Conservation (phyloP, 768 basidiomycete genomes). For the Rhizopogon roseolus region DNA sequence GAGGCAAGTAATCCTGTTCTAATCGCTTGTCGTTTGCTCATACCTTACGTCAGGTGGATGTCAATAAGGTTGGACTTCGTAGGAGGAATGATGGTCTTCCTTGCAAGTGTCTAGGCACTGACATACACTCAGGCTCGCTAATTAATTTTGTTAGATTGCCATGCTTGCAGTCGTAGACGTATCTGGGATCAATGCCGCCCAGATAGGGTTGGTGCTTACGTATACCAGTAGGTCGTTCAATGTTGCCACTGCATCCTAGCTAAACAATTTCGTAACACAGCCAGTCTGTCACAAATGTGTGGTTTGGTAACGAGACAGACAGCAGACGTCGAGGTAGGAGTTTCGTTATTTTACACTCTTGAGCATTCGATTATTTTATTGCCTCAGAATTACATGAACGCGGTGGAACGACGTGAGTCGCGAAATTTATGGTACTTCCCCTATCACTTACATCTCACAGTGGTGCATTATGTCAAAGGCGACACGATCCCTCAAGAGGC, state of each 20-base stretch:
- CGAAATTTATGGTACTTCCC: background rate
- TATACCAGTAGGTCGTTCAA: slow-evolving; percentile 44
- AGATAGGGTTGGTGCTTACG: slow-evolving; percentile 69
- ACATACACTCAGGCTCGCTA: too few relatives aligned
- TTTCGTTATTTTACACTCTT: background rate
- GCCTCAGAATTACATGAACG: slow-evolving; percentile 57
- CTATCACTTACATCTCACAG: slow-evolving; percentile 17
- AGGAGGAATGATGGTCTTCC: slow-evolving; percentile 54
- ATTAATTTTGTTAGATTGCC: slow-evolving; percentile 43
- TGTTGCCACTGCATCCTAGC: background rate
- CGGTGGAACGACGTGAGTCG: slow-evolving; percentile 50
- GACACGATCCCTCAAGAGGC: slow-evolving; percentile 60
- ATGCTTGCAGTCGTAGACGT: slow-evolving; percentile 57
- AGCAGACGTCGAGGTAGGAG: slow-evolving; percentile 58
- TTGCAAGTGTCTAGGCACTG: slow-evolving; percentile 31
- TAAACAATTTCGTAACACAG: slow-evolving; percentile 20
- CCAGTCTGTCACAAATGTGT: slow-evolving; percentile 47
- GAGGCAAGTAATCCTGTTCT: slow-evolving; percentile 30
- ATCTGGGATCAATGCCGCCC: slow-evolving; percentile 54
- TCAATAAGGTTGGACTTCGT: slow-evolving; percentile 68
- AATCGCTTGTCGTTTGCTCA: background rate
- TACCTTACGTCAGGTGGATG: slow-evolving; percentile 47
- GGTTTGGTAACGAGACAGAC: slow-evolving; percentile 51
- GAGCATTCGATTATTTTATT: background rate
- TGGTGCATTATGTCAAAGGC: slow-evolving; percentile 49